phyloP scores from a whole-genome alignment of 73 alveolate genomes.

The Blepharisma stoltei region DNA sequence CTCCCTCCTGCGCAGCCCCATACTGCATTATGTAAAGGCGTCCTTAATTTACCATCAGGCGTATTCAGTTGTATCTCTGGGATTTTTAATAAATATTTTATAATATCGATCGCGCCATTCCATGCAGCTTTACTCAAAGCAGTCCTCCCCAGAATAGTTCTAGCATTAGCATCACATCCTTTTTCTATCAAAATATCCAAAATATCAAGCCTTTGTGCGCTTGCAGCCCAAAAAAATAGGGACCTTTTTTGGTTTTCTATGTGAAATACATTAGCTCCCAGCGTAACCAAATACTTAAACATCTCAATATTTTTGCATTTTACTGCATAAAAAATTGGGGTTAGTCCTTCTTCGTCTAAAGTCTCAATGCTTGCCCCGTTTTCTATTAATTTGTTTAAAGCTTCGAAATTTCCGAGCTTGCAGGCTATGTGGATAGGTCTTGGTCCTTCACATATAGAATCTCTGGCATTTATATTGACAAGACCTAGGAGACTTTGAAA shows the following conservation, averaged over 20 bases:
- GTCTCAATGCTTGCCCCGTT: conserved; percentile 67
- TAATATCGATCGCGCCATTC: conserved; percentile 76
- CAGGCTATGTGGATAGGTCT: conserved; percentile 63
- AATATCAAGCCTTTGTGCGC: conserved; percentile 57
- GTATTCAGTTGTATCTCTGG: conserved; percentile 51
- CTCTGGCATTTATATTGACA: conserved; percentile 15
- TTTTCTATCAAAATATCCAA: conserved; percentile 52
- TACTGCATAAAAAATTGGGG: conserved; percentile 74
- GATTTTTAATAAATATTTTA: conserved; percentile 45
- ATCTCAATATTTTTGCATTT: conserved; percentile 51
- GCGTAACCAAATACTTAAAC: conserved; percentile 54
- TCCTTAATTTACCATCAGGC: conserved; percentile 69
- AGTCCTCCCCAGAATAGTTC: conserved; percentile 75
- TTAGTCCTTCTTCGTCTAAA: conserved; percentile 66
- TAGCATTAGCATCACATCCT: conserved; percentile 71
- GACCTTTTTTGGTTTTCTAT: conserved; percentile 67
- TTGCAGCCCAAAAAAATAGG: conserved; percentile 75
- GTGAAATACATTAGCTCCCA: conserved; percentile 70
- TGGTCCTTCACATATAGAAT: not conserved
- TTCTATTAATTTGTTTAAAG: conserved; percentile 51
- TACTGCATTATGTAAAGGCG: conserved; percentile 86
- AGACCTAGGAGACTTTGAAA: not conserved
- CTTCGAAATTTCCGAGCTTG: conserved; percentile 50
- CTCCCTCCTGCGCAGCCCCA: conserved; percentile 94
- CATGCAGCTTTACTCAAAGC: conserved; percentile 86